Evolutionary conservation across 2,329 filamentous ascomycete genomes (phyloP).

Genomic region (Metarhizium brunneum): DNA sequence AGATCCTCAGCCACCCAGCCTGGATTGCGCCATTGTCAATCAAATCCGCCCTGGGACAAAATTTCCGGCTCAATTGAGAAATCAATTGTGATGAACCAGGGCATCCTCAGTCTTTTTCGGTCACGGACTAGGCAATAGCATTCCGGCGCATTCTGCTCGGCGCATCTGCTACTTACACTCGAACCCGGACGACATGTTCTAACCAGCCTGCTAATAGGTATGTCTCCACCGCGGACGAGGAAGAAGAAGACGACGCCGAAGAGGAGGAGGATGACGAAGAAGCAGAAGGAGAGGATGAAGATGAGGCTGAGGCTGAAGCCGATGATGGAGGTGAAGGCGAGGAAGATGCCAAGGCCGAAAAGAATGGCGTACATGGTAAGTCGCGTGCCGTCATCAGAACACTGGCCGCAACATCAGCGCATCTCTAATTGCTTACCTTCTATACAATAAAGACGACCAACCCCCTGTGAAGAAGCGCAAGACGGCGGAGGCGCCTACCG

Average conservation of each 20-base stretch:
- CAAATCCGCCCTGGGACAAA: not conserved
- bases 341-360: conserved; percentile 11
- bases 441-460: conserved; percentile 21
- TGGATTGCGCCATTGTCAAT: not conserved
- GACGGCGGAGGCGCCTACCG: conserved; percentile 25
- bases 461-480: conserved; percentile 45
- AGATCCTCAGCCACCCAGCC: not conserved
- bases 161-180: not conserved
- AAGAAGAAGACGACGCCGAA: conserved; percentile 29
- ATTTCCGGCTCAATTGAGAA: not conserved
- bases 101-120: not conserved
- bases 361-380: conserved; percentile 28
- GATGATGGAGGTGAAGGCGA: conserved; percentile 16
- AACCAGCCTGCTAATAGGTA: conserved; percentile 17
- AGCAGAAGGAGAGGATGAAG: conserved; percentile 22
- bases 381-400: not conserved
- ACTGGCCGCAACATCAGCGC: not conserved
- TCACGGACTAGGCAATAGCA: not conserved
- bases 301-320: conserved; percentile 15
- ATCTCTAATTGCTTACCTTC: not conserved
- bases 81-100: not conserved
- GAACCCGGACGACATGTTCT: conserved; percentile 4
- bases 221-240: conserved; percentile 29
- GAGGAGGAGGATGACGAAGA: conserved; percentile 30
- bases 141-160: not conserved